Conservation (phyloP, 345 rosid species). For the Gossypium longicalyx region DNA sequence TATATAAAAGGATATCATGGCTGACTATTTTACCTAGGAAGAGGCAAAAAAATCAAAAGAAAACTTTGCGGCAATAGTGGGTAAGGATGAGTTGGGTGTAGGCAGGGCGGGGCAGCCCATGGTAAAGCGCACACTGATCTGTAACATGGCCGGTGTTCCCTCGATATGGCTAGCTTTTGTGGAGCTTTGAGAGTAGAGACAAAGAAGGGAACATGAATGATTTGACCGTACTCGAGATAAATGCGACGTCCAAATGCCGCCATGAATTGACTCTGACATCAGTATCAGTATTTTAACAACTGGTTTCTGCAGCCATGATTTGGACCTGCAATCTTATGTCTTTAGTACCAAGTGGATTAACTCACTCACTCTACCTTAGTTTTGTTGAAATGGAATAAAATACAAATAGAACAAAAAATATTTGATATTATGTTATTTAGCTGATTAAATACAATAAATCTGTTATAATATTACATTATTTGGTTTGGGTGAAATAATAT, state of each 20-base stretch:
- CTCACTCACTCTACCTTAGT: too few relatives aligned
- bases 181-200: neutral
- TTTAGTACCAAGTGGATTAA: too few relatives aligned
- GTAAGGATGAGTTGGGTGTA: neutral
- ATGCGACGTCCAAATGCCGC: too few relatives aligned
- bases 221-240: neutral
- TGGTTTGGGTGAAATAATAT: too few relatives aligned
- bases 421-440: too few relatives aligned
- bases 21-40: neutral
- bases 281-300: neutral
- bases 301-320: neutral
- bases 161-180: neutral
- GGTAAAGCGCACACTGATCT: slow-evolving; percentile 2
- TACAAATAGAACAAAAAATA: too few relatives aligned
- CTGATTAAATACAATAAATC: too few relatives aligned
- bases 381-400: too few relatives aligned
- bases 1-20: neutral
- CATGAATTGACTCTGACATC: too few relatives aligned
- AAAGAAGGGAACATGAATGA: neutral
- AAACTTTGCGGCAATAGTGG: neutral
- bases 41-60: neutral
- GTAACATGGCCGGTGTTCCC: neutral
- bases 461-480: too few relatives aligned
- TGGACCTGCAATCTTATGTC: neutral
- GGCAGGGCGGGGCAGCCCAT: neutral